Conservation (phyloP, 2,329 filamentous ascomycete species). For the Cordyceps cicadae region DNA sequence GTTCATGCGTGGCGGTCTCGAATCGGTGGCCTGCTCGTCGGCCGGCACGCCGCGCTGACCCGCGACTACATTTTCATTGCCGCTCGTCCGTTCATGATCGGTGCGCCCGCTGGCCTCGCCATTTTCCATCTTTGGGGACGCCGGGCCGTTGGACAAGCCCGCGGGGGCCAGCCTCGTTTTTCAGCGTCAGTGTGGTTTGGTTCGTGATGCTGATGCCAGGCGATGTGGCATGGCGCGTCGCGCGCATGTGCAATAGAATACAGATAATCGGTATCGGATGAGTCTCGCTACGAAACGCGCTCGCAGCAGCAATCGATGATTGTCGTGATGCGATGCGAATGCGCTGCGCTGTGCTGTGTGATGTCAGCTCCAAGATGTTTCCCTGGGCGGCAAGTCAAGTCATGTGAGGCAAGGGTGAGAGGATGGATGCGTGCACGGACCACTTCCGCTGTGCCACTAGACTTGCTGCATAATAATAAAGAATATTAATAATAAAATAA, state of each 20-base stretch:
- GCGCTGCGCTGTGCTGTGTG: not conserved
- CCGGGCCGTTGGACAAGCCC: constrained; percentile 38
- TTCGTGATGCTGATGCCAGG: not conserved
- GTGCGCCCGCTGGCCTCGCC: constrained; percentile 45
- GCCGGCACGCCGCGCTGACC: constrained; percentile 23
- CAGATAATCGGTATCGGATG: not conserved
- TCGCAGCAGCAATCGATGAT: not conserved
- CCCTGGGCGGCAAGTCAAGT: constrained; percentile 15
- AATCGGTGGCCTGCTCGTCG: constrained; percentile 19
- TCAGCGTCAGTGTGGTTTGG: not conserved
- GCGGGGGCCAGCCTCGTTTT: not conserved
- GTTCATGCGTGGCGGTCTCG: constrained; percentile 37
- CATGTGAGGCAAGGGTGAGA: constrained; percentile 22
- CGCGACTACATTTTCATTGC: constrained; percentile 37
- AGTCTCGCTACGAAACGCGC: not conserved
- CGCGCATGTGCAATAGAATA: not conserved
- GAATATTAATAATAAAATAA: too few relatives aligned
- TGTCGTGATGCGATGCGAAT: not conserved
- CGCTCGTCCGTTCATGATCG: constrained; percentile 44
- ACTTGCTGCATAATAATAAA: not conserved
- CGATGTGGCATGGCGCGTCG: constrained; percentile 1
- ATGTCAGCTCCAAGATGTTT: constrained; percentile 11
- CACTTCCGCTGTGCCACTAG: constrained; percentile 5
- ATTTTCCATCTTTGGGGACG: constrained; percentile 45
- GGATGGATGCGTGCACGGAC: constrained; percentile 18